Conservation (phyloP, 2,329 filamentous ascomycete genomes). For the Penicillium sp. region DNA sequence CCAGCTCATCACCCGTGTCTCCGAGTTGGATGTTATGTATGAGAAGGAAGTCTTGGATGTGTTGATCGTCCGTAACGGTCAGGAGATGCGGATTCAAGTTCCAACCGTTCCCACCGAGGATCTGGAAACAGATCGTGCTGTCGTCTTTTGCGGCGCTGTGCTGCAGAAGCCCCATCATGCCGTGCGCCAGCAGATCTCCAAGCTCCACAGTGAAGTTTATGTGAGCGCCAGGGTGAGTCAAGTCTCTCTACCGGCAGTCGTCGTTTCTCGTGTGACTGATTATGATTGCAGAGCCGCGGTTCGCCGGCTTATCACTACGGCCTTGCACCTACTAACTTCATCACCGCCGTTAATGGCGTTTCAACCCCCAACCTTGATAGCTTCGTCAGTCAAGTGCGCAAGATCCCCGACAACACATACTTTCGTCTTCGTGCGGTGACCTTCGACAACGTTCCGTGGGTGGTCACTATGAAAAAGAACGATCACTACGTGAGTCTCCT, state of each 20-base stretch:
- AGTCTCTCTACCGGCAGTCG: background rate
- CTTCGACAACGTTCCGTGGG: conserved; percentile 97
- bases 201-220: conserved; percentile 94
- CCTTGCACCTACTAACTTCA: conserved; percentile 93
- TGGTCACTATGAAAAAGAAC: conserved; percentile 99
- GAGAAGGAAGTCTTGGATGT: conserved; percentile 78
- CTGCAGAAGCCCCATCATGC: conserved; percentile 93
- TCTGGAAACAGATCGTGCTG: conserved; percentile 85
- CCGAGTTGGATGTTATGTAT: conserved; percentile 96
- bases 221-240: conserved; percentile 68
- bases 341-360: conserved; percentile 90
- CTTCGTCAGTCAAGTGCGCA: conserved; percentile 76
- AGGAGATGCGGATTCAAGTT: conserved; percentile 73
- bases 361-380: conserved; percentile 76
- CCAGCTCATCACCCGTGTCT: conserved; percentile 87
- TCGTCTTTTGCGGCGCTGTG: conserved; percentile 93
- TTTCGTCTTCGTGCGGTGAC: conserved; percentile 97
- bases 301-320: conserved; percentile 87
- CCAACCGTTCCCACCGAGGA: conserved; percentile 85
- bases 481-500: conserved; percentile 71
- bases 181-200: conserved; percentile 94
- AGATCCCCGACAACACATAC: conserved; percentile 95
- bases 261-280: conserved; percentile 6
- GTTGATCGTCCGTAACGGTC: conserved; percentile 77
- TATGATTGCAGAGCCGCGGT: conserved; percentile 59